Conservation (phyloP, 768 basidiomycete species). For the Hydnum rufescens region DNA sequence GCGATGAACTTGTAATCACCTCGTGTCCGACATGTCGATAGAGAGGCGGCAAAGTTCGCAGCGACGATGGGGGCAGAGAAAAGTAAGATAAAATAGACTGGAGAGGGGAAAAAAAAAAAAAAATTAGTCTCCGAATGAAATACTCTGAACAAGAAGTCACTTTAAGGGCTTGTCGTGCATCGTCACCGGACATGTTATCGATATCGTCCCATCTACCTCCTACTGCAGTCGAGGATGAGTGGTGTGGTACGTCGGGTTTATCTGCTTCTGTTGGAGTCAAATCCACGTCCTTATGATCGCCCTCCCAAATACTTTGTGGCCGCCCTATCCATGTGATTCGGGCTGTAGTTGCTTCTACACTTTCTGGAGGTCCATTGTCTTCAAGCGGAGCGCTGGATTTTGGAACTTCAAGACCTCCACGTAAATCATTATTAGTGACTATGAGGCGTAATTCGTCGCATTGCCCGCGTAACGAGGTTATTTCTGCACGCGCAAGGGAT, state of each 20-base stretch:
- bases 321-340: too few relatives aligned
- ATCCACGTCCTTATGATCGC: too few relatives aligned
- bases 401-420: background rate
- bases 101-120: background rate
- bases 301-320: too few relatives aligned
- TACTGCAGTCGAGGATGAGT: background rate
- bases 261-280: background rate
- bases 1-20: too few relatives aligned
- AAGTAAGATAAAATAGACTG: background rate
- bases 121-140: background rate
- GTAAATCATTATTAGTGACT: too few relatives aligned
- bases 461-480: background rate
- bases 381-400: background rate
- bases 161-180: background rate
- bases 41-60: too few relatives aligned
- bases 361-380: background rate
- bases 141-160: background rate
- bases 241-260: background rate
- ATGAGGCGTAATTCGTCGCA: background rate
- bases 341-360: background rate
- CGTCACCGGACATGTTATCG: background rate
- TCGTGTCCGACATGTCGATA: too few relatives aligned
- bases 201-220: background rate
- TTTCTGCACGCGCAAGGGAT: background rate
- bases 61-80: background rate